phyloP scores from a whole-genome alignment of 2,329 filamentous ascomycete species.

The Exophiala dermatitidis region DNA sequence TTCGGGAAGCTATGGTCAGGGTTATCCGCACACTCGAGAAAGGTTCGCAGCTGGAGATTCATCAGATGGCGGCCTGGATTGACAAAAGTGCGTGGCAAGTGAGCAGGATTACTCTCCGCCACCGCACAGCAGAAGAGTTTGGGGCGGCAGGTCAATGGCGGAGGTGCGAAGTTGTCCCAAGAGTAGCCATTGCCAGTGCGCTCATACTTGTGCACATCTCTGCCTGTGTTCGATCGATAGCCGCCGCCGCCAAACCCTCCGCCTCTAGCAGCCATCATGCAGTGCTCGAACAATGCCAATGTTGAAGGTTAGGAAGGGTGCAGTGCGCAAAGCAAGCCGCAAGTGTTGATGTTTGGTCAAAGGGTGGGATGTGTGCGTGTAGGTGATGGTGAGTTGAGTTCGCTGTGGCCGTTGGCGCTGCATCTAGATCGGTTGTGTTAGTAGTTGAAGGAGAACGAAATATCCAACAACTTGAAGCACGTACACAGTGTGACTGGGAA shows the following conservation, averaged over 20 bases:
- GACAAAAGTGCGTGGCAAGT: slow-evolving; percentile 20
- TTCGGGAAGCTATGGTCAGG: slow-evolving; percentile 9
- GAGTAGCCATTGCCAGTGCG: not conserved
- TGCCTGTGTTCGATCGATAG: not conserved
- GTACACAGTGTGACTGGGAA: not conserved
- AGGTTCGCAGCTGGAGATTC: slow-evolving; percentile 19
- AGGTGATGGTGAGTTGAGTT: too few relatives aligned
- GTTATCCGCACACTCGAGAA: slow-evolving; percentile 21
- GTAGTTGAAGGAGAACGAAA: too few relatives aligned
- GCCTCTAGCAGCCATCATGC: slow-evolving; percentile 1
- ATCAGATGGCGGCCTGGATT: slow-evolving; percentile 21
- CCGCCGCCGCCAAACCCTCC: not conserved
- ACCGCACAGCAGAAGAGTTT: slow-evolving; percentile 20
- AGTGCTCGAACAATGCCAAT: not conserved
- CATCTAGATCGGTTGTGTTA: too few relatives aligned
- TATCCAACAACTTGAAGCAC: too few relatives aligned
- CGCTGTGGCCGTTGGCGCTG: too few relatives aligned
- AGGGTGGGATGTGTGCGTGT: too few relatives aligned
- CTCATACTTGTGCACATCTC: not conserved
- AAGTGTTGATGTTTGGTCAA: too few relatives aligned
- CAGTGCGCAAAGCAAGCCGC: too few relatives aligned
- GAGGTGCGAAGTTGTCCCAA: slow-evolving; percentile 7
- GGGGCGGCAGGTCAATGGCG: slow-evolving; percentile 11
- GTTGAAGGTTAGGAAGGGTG: not conserved
- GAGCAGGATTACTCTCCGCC: slow-evolving; percentile 12